Base-by-base conservation (phyloP, 1,139 yeast species). In the Martiniozyma asiatica region DNA sequence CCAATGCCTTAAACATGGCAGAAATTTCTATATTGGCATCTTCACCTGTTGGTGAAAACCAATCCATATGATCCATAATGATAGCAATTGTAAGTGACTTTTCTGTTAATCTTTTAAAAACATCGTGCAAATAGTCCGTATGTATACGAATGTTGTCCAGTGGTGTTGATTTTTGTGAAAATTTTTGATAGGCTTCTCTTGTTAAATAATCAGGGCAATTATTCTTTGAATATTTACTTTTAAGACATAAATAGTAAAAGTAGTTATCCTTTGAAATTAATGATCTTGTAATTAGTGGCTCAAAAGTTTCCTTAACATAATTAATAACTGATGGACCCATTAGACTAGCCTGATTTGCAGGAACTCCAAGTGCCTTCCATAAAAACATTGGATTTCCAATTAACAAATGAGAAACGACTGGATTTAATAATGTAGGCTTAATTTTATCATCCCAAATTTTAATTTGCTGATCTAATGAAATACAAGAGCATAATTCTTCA, bases 61-160 rank as follows among this genome's bases (percentile, higher is more conserved):
- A 81, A 54, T 81, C 94, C 89, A 80, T 78, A 51, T 81, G 94
- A 52, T 81, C 94, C 94, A 81, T 81, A 35, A 81, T 77, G 29
- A 81, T 69, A 17, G 89, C 89, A 45, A 76, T 74, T 8, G 85
- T 72, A 31, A 81, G 65, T 13, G 84, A 68, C 34, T 68, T 66
- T 32, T 65, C 62, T 22, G 72, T 61, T 35, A 81, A 59, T 39
- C 89, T 63, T 28, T 70, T 73, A 40, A 78, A 71, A 3, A 80
- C 92, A 44, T 79, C 85, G 48, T 73, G 73, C 45, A 81, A 63
- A 32, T 76, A 73, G 48, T 81, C 93, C 5, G 93, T 81, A 55
- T 81, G 93, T 27, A 81, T 57, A 48, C 92, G 66, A 38, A 81
- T 70, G 34, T 70, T 71, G 47, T 77, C 79, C 35, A 80, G 55